Evolutionary conservation across 2,329 filamentous ascomycete species (phyloP), one percentile per base, ranked within the genome.

Genomic region (Venturiaceae sp.): DNA sequence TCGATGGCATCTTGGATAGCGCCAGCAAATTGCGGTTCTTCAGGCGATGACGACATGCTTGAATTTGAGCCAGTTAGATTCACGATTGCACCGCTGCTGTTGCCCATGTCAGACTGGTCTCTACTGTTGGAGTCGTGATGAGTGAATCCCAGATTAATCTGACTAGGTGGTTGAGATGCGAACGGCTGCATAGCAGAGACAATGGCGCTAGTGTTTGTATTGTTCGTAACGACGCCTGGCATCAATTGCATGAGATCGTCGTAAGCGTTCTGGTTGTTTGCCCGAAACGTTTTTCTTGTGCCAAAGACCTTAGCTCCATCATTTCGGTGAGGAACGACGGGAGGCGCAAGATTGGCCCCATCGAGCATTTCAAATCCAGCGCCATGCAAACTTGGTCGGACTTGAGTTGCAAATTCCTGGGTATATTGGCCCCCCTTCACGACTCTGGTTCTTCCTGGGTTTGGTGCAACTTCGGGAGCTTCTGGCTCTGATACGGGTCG

Each of bases 371-470:
- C 52, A 23, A 53, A 34, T 1, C 34, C 52, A 28, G 52, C 52
- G 33, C 34, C 32, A 19, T 19, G 30, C 52, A 34, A 36, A 23
- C 52, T 36, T 32, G 30, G 52, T 23, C 32, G 52, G 19, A 53
- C 32, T 30, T 53, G 52, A 8, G 52, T 53, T 3, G 52, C 52
- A 33, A 53, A 53, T 30, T 53, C 32, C 52, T 53, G 52, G 23
- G 44, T 30, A 16, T 50, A 50, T 11, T 50, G 44, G 9, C 44
- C 44, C 14, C 30, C 19, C 26, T 50, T 50, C 14, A 50, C 9
- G 23, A 50, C 44, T n/a, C 44, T 50, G 23, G 44, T 50, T 21
- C 44, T 50, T n/a, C n/a, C n/a, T 7, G 44, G 23, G 16, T 6
- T n/a, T 30, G 44, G 1, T 16, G 19, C 26, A n/a, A 26, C 14